phyloP scores from a whole-genome alignment of 371 early-diverging fungal genomes.

The Rhizopus sp. region DNA sequence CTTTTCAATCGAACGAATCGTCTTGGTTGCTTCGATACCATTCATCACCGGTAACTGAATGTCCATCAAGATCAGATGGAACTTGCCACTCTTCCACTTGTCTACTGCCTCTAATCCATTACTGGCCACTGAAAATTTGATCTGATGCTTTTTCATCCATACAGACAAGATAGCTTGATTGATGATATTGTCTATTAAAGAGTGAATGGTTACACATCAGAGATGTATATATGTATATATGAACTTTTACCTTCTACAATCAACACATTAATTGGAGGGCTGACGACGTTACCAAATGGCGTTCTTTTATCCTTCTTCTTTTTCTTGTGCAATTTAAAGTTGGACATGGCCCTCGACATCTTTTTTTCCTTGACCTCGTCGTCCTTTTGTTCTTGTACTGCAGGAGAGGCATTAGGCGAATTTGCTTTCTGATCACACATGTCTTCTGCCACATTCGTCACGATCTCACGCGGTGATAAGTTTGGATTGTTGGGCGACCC shows the following conservation, averaged over 20 bases:
- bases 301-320: conserved; percentile 35
- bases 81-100: conserved; percentile 69
- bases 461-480: background rate
- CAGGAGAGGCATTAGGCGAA: background rate
- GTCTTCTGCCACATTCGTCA: background rate
- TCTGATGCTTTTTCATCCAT: conserved; percentile 75
- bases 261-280: conserved; percentile 74
- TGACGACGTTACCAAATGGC: conserved; percentile 36
- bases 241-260: conserved; percentile 73
- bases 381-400: conserved; percentile 55
- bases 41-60: conserved; percentile 84
- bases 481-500: conserved; percentile 1
- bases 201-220: conserved; percentile 1
- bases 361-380: background rate
- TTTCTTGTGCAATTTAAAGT: conserved; percentile 39
- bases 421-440: too few relatives aligned
- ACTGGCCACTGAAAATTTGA: conserved; percentile 71
- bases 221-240: background rate
- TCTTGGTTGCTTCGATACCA: conserved; percentile 79
- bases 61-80: conserved; percentile 87
- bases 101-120: conserved; percentile 81
- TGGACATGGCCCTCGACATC: conserved; percentile 10
- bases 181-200: conserved; percentile 67
- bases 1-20: conserved; percentile 71
- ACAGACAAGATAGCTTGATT: conserved; percentile 74